phyloP scores from a whole-genome alignment of 2,329 filamentous ascomycete genomes.

The Fusarium illudens region DNA sequence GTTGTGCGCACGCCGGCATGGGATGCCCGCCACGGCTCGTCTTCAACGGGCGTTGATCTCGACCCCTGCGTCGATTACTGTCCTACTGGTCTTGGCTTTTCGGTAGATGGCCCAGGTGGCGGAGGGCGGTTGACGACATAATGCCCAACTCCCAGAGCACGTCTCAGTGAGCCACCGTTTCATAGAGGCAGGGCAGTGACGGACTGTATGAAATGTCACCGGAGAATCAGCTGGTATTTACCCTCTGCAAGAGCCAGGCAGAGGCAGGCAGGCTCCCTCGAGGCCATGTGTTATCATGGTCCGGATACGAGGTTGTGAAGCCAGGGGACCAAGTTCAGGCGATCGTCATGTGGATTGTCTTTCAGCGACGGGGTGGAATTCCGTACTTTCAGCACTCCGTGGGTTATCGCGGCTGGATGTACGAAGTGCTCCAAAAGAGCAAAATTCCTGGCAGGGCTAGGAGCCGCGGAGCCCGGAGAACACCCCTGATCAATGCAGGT shows the following conservation, averaged over 20 bases:
- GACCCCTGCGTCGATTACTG: conserved; percentile 9
- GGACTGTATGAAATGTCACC: not conserved
- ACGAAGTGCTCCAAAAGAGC: not conserved
- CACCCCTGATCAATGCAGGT: not conserved
- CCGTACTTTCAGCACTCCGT: not conserved
- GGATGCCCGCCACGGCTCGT: conserved; percentile 8
- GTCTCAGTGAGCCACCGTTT: not conserved
- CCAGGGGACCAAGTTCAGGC: not conserved
- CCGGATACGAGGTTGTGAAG: not conserved
- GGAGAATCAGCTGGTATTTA: not conserved
- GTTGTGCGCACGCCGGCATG: not conserved
- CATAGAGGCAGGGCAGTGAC: not conserved
- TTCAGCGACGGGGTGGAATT: not conserved
- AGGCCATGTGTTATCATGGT: not conserved
- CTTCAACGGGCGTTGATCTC: conserved; percentile 12
- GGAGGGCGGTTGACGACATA: not conserved
- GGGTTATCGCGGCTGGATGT: conserved; percentile 6
- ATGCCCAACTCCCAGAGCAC: not conserved
- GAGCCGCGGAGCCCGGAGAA: conserved; percentile 13
- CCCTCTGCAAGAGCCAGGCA: not conserved
- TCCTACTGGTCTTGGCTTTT: conserved; percentile 4
- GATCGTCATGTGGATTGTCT: not conserved
- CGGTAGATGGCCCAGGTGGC: not conserved
- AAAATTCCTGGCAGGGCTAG: not conserved
- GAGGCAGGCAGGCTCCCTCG: too few species aligned